Conservation (phyloP, 2,329 filamentous ascomycete genomes). For the Sporothrix variecibatus region DNA sequence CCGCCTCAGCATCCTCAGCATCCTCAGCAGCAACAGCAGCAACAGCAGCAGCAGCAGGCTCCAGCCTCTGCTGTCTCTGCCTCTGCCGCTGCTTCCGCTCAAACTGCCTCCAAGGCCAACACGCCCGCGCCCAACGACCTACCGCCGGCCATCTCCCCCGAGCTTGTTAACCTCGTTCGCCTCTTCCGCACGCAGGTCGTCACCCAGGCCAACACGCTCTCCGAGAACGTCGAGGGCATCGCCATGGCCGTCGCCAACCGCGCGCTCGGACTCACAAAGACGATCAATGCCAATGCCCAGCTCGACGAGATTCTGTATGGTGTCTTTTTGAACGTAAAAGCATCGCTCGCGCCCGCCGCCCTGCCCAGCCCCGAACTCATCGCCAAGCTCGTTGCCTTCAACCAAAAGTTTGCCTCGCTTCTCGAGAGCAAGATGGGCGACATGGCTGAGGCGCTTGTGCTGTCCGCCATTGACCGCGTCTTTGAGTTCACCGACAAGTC, state of each 20-base stretch:
- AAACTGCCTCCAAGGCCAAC: not conserved
- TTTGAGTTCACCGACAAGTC: constrained; percentile 51
- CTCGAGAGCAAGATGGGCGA: constrained; percentile 45
- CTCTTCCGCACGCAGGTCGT: constrained; percentile 51
- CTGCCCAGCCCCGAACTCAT: constrained; percentile 45
- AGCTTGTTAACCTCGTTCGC: constrained; percentile 46
- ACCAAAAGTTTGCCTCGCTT: constrained; percentile 47
- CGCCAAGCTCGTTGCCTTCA: constrained; percentile 47
- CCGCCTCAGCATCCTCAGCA: constrained; percentile 15
- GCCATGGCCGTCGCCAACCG: constrained; percentile 57
- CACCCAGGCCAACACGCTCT: constrained; percentile 44
- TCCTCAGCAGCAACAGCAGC: constrained; percentile 15
- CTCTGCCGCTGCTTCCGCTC: not conserved
- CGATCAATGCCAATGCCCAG: constrained; percentile 43
- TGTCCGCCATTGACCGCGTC: constrained; percentile 55
- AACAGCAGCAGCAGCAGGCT: constrained; percentile 14
- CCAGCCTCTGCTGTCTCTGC: not conserved
- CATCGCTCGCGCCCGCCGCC: not conserved
- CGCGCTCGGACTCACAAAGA: constrained; percentile 50
- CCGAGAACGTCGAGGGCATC: constrained; percentile 48
- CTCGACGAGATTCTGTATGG: constrained; percentile 51
- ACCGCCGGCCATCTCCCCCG: constrained; percentile 46
- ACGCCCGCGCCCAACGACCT: constrained; percentile 24
- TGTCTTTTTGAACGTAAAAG: constrained; percentile 40
- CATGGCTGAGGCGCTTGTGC: constrained; percentile 49